phyloP scores from a whole-genome alignment of 2,329 filamentous ascomycete species.

The Ilyonectria sp. region DNA sequence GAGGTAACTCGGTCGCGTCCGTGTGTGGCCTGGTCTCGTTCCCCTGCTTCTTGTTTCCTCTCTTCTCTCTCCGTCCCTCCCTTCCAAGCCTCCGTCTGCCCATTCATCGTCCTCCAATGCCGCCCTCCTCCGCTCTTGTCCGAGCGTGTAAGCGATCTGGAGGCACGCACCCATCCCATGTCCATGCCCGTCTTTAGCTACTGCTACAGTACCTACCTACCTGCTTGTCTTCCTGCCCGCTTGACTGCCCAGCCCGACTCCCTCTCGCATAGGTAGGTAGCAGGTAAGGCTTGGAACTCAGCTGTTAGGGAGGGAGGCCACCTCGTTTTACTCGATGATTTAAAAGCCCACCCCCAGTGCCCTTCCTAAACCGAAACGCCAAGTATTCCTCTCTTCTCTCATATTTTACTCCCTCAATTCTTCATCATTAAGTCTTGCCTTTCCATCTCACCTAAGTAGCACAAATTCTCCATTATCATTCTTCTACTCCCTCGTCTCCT shows the following conservation, averaged over 20 bases:
- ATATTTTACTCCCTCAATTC: background rate
- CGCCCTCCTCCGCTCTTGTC: conserved; percentile 14
- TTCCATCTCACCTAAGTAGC: background rate
- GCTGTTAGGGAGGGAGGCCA: conserved; percentile 8
- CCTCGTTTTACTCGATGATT: conserved; percentile 16
- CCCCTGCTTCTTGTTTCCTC: conserved; percentile 26
- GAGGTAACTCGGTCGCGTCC: conserved; percentile 14
- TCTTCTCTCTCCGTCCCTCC: conserved; percentile 6
- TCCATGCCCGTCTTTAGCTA: conserved; percentile 12
- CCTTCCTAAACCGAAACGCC: conserved; percentile 9
- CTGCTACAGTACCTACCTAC: conserved; percentile 11
- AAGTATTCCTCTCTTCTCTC: conserved; percentile 5
- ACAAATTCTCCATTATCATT: background rate
- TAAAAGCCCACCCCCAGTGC: conserved; percentile 16
- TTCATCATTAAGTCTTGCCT: background rate
- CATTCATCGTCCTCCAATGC: conserved; percentile 18
- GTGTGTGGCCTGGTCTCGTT: conserved; percentile 15
- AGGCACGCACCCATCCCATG: conserved; percentile 15
- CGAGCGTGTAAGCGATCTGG: conserved; percentile 15
- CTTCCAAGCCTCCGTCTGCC: background rate
- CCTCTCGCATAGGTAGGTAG: conserved; percentile 18
- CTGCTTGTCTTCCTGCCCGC: background rate
- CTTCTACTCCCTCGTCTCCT: background rate
- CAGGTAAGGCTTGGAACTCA: conserved; percentile 13
- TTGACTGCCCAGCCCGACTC: conserved; percentile 17